Base-by-base conservation (phyloP, 352 stramenopile genomes). In the Achlya hypogyna region DNA sequence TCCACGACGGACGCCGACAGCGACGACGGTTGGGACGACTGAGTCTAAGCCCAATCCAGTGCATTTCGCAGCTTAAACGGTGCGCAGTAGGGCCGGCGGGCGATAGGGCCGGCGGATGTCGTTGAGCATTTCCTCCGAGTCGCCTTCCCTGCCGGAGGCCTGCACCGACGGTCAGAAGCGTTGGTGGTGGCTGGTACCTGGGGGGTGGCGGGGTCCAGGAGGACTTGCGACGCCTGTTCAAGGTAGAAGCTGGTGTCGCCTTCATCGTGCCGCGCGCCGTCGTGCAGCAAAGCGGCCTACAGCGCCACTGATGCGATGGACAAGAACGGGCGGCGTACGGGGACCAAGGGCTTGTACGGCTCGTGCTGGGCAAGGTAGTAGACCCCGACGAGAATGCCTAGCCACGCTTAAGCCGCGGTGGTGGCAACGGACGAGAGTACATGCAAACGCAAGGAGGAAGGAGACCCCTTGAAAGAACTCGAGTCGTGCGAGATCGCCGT, bases 11-110 rank as follows among this genome's bases (percentile, higher is more conserved):
- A 74, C n/a, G 43, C 56, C n/a, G 77, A 91, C 54, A 89, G 82
- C 59, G 84, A 91, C 49, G 81, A 91, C 35, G 84, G 91, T 58
- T 93, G 84, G 84, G 84, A 93, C 60, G 82, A 93, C 65, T 93
- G 68, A 85, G 47, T 10, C 14, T 29, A 29, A 25, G 49, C 22
- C 16, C 25, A 54, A 54, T 54, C 25, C 25, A 54, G 12, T 18
- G 22, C 25, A 28, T 28, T 53, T 10, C 10, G 22, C 20, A 28
- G 47, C 5, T 28, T 63, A 63, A n/a, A 63, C 32, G 9, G 54
- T 35, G 6, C 54, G 54, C 23, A 63, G 27, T 23, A 63, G 3
- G 1, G 54, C 54, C 12, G 54, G 54, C 22, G 54, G 54, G 14
- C 54, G 54, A 31, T 63, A 63, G 9, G 54, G 34, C 14, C 34